phyloP scores from a whole-genome alignment of 176 grass and related monocot species.

The Puccinellia tenuiflora region DNA sequence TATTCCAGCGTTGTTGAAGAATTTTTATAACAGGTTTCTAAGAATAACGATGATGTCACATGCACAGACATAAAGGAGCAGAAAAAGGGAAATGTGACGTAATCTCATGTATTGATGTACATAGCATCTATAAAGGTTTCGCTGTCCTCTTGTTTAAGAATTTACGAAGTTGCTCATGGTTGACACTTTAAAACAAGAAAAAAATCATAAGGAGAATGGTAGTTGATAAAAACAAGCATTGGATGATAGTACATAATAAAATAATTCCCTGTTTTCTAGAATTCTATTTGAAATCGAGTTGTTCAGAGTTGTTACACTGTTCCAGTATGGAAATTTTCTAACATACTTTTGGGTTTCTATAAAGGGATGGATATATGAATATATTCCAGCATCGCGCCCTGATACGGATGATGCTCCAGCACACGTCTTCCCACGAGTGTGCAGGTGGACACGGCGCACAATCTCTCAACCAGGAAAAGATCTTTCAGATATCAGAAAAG shows the following conservation, averaged over 20 bases:
- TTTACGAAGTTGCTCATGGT: background rate
- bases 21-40: background rate
- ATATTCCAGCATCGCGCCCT: background rate
- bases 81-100: too few species aligned
- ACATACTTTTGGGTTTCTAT: background rate
- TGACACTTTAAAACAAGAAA: background rate
- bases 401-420: constrained; percentile 10
- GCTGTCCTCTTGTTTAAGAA: background rate
- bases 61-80: background rate
- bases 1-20: background rate
- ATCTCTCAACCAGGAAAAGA: background rate
- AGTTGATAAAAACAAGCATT: background rate
- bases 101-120: background rate
- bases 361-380: constrained; percentile 24
- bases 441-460: background rate
- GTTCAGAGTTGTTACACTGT: background rate
- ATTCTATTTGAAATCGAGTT: background rate
- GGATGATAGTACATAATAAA: background rate
- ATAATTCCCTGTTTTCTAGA: background rate
- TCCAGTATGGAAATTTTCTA: background rate
- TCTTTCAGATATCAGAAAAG: background rate
- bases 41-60: background rate
- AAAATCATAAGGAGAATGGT: background rate
- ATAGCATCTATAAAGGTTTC: background rate
- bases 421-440: background rate